These are phyloP conservation scores for Pythium sukuiense DNA, from an alignment of 352 stramenopile species.

Conservation along the genomic window DNA sequence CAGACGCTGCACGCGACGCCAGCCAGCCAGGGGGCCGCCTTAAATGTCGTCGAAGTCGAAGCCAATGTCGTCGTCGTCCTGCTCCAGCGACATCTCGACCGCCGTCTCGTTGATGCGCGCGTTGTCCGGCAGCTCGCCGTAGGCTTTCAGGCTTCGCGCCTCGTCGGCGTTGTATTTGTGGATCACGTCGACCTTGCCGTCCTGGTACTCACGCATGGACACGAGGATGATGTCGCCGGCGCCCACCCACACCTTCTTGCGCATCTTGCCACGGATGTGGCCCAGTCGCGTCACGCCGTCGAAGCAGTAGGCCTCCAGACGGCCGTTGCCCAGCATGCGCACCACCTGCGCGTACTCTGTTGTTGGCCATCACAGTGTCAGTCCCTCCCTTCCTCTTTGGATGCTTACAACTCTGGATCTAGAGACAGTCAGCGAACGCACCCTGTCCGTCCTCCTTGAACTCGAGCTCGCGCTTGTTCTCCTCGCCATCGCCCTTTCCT, in stretches of 20 bases:
- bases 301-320: conserved; percentile 98
- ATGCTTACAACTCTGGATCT: background rate
- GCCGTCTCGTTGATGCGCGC: conserved; percentile 89
- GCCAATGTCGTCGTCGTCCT: conserved; percentile 87
- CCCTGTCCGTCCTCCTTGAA: conserved; percentile 99
- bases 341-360: conserved; percentile 98
- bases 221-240: conserved; percentile 99
- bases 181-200: conserved; percentile 99
- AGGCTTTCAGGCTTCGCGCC: conserved; percentile 98
- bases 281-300: conserved; percentile 97
- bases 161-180: conserved; percentile 98
- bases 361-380: background rate
- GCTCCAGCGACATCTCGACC: conserved; percentile 84
- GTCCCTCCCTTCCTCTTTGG: background rate
- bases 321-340: conserved; percentile 98
- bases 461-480: conserved; percentile 99
- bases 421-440: conserved; percentile 34
- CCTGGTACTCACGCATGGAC: conserved; percentile 99
- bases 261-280: conserved; percentile 99
- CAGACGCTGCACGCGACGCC: conserved; percentile 1
- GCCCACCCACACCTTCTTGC: conserved; percentile 99
- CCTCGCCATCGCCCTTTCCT: conserved; percentile 98
- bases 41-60: conserved; percentile 93
- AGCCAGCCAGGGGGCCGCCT: conserved; percentile 13
- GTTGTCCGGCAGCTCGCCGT: conserved; percentile 99